Evolutionary conservation across 2,329 filamentous ascomycete genomes (phyloP).

Genomic region (Aspergillus proliferans): DNA sequence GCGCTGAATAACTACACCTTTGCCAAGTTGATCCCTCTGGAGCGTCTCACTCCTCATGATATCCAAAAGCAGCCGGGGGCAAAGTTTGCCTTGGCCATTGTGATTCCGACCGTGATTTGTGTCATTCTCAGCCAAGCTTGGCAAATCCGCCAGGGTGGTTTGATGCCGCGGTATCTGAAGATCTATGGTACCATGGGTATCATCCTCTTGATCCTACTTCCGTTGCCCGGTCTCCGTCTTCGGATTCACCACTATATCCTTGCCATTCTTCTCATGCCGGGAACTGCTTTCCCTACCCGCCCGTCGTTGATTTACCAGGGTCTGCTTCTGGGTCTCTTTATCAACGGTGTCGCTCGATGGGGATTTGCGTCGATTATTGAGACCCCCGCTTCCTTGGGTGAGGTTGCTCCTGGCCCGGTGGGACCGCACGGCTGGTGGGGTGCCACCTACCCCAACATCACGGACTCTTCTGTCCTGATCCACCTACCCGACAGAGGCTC

Average conservation of each 20-base stretch:
- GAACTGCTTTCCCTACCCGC: constrained; percentile 81
- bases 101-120: constrained; percentile 63
- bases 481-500: constrained; percentile 32
- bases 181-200: constrained; percentile 66
- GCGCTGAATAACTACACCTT: constrained; percentile 93
- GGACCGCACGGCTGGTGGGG: constrained; percentile 40
- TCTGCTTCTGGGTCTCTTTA: constrained; percentile 79
- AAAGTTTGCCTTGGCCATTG: constrained; percentile 69
- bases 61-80: constrained; percentile 84
- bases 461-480: constrained; percentile 38
- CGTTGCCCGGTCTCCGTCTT: constrained; percentile 69
- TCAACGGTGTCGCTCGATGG: constrained; percentile 92
- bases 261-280: constrained; percentile 76
- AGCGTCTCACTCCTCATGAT: constrained; percentile 85
- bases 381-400: constrained; percentile 63
- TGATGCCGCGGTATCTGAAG: constrained; percentile 68
- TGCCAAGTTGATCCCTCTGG: constrained; percentile 77
- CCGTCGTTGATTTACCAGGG: constrained; percentile 83
- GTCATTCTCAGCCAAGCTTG: constrained; percentile 73
- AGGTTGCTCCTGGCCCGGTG: constrained; percentile 40
- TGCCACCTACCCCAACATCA: constrained; percentile 49
- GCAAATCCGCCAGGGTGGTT: constrained; percentile 78
- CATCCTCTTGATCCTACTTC: constrained; percentile 63
- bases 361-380: constrained; percentile 85
- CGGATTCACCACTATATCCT: constrained; percentile 95